phyloP scores from a whole-genome alignment of 2,329 filamentous ascomycete species.

The Chaetomium strumarium region DNA sequence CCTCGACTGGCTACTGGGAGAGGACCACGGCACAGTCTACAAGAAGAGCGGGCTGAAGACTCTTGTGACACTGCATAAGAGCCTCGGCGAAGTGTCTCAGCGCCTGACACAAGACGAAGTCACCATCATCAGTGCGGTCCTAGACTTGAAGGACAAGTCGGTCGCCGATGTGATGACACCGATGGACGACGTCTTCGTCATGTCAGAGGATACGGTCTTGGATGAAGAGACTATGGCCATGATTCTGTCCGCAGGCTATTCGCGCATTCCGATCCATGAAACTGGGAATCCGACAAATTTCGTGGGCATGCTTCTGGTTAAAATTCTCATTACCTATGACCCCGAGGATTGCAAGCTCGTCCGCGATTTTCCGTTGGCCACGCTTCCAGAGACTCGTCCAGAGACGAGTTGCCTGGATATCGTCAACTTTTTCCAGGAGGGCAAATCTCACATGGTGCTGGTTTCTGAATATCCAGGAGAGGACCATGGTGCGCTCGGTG shows the following conservation, averaged over 20 bases:
- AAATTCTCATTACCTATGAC: constrained; percentile 98
- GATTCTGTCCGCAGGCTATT: constrained; percentile 91
- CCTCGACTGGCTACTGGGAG: constrained; percentile 84
- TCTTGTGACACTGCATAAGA: constrained; percentile 89
- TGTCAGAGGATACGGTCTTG: constrained; percentile 89
- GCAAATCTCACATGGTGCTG: constrained; percentile 97
- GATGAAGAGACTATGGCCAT: constrained; percentile 93
- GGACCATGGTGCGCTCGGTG: constrained; percentile 81
- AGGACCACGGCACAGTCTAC: constrained; percentile 94
- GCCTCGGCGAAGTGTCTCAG: constrained; percentile 77
- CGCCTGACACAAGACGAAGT: constrained; percentile 95
- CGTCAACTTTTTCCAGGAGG: constrained; percentile 99
- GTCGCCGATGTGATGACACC: constrained; percentile 97
- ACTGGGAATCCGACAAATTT: constrained; percentile 81
- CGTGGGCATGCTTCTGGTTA: constrained; percentile 95
- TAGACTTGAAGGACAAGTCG: constrained; percentile 93
- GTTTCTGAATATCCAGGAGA: constrained; percentile 89
- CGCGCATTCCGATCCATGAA: constrained; percentile 88
- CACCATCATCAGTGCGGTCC: constrained; percentile 93
- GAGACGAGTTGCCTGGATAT: constrained; percentile 97
- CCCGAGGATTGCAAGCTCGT: constrained; percentile 86
- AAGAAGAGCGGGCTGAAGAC: constrained; percentile 98
- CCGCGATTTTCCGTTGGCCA: constrained; percentile 85
- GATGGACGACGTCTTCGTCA: constrained; percentile 93
- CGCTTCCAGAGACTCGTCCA: constrained; percentile 86